Conservation (phyloP, 305 asterid genomes). For the Caryopteris hybrid region DNA sequence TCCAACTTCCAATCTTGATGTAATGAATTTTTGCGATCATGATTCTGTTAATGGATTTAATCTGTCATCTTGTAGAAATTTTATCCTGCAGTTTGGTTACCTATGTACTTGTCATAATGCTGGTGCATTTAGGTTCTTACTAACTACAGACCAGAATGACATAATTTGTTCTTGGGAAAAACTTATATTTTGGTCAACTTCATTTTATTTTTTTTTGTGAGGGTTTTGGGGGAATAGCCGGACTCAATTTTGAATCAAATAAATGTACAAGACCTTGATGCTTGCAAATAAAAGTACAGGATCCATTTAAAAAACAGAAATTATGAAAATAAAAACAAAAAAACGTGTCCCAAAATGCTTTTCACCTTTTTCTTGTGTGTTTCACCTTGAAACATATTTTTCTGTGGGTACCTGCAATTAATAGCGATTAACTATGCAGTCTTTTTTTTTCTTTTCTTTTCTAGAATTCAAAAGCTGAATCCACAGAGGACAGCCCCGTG, state of each 20-base stretch:
- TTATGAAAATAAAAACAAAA: too few species aligned
- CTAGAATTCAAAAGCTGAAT: constrained; percentile 59
- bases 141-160: not conserved
- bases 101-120: not conserved
- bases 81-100: not conserved
- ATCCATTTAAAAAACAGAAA: too few species aligned
- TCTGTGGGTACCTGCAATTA: not conserved
- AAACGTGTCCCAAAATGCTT: too few species aligned
- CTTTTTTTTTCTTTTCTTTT: not conserved
- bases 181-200: too few species aligned
- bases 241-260: too few species aligned
- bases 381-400: not conserved
- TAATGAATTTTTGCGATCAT: not conserved
- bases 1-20: not conserved
- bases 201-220: too few species aligned
- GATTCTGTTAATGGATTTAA: not conserved
- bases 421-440: not conserved
- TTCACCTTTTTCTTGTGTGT: not conserved
- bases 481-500: constrained; percentile 60
- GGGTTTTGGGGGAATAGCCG: too few species aligned
- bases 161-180: not conserved
- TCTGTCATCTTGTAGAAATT: not conserved
- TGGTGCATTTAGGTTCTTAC: not conserved
- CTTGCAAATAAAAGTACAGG: too few species aligned
- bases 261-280: too few species aligned